Evolutionary conservation across 345 rosid genomes (phyloP), one percentile per base, ranked within the genome.

Genomic region (Gossypium ekmanianum): DNA sequence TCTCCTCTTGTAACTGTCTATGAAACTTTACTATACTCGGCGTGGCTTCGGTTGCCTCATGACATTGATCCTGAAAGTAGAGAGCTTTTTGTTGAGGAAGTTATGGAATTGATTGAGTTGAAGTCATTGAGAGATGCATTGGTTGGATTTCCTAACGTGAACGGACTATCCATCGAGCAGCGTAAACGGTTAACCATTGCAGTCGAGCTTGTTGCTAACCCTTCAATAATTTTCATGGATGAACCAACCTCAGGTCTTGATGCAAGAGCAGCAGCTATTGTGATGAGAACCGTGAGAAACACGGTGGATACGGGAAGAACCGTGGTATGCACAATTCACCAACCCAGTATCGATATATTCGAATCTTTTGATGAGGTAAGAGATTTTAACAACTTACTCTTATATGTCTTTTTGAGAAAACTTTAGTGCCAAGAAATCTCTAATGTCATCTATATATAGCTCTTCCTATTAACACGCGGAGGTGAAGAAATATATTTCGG

Each of bases 241-340:
- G 98, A 94, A 77, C 97, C 98, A 62, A 94, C 98, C 70, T 93
- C 98, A 39, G 98, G 98, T 48, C 84, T 94, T 27, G 98, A 94
- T 78, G 98, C 97, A 56, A 83, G 98, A 83, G 97, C 96, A 61
- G 98, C 98, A 51, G 98, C 98, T 45, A 92, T 91, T 57, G 97
- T 94, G 9, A 89, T 94, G 98, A 86, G 98, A 75, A 85, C 95
- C 2, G 94, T 93, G 16, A 85, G 97, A 81, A 93, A 90, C 86
- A 93, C 98, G 0, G 98, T 93, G 7, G 97, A 93, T 77, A 93
- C 97, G 0, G 95, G 98, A 62, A 90, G 98, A 85, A 93, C 98
- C 0, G 97, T 93, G 9, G 92, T 93, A 7, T 93, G 98, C 89
- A 93, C 98, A 34, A 93, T 93, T 50, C 98, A 93, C 82, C 98